Evolutionary conservation across 441 rosid species (phyloP).

Genomic region (Bocquillonia castaneifolia): DNA sequence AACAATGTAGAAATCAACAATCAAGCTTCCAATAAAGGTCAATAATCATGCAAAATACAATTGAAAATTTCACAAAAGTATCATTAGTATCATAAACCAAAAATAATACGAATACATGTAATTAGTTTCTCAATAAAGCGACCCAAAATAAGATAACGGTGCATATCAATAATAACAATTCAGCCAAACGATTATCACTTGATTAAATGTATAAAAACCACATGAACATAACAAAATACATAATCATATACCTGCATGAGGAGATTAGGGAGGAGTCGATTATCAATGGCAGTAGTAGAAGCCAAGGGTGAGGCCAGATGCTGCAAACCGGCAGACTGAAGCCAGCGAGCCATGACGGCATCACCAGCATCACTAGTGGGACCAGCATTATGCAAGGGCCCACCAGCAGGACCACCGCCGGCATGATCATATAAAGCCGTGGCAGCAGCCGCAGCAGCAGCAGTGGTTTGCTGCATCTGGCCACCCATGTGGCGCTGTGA

Average conservation of each 20-base stretch:
- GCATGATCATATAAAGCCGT: constrained; percentile 64
- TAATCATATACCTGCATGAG: constrained; percentile 64
- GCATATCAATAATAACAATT: too few species aligned
- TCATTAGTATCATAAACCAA: too few species aligned
- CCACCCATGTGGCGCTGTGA: constrained; percentile 99
- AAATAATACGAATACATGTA: too few species aligned
- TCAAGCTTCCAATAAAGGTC: not conserved
- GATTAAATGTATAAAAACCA: too few species aligned
- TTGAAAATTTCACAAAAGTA: too few species aligned
- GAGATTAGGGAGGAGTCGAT: constrained; percentile 82
- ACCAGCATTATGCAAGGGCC: constrained; percentile 57
- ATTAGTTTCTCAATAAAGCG: too few species aligned
- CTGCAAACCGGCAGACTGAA: constrained; percentile 98
- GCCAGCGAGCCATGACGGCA: constrained; percentile 99
- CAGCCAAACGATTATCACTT: too few species aligned
- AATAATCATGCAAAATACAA: too few species aligned
- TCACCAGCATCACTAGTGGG: constrained; percentile 73
- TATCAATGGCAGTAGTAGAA: constrained; percentile 64
- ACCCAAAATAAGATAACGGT: too few species aligned
- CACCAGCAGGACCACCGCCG: constrained; percentile 35
- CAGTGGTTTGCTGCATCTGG: constrained; percentile 96
- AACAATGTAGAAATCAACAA: not conserved
- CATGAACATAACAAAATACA: not conserved
- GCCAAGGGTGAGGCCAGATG: constrained; percentile 99
- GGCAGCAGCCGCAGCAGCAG: constrained; percentile 78